A percentile compares a stretch with the other conserved stretches of the same genome.
Conservation (phyloP, 768 basidiomycete genomes). For the Leccinum obscurum region DNA sequence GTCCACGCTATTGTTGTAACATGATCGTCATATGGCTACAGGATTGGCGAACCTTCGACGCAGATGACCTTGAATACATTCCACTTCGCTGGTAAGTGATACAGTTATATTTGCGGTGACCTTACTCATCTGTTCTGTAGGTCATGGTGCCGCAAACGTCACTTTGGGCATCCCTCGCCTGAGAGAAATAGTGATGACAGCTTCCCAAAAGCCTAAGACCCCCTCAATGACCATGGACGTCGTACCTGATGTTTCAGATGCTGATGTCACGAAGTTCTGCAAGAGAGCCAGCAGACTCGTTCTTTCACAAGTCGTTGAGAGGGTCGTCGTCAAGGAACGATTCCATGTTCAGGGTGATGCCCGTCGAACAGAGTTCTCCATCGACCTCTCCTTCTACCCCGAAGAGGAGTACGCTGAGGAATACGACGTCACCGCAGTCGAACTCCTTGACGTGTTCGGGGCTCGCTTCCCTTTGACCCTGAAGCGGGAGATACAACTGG, state of each 20-base stretch:
- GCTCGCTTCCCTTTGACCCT: constrained; percentile 75
- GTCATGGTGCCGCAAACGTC: constrained; percentile 98
- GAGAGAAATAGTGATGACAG: constrained; percentile 99
- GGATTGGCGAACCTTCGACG: constrained; percentile 97
- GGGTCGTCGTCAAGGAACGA: constrained; percentile 77
- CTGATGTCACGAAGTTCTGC: constrained; percentile 76
- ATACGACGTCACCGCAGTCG: constrained; percentile 70
- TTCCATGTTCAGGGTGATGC: constrained; percentile 64
- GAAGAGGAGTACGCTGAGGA: constrained; percentile 79
- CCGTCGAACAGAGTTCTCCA: constrained; percentile 76
- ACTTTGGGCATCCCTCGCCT: constrained; percentile 98
- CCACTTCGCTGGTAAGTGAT: constrained; percentile 87
- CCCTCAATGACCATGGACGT: constrained; percentile 93
- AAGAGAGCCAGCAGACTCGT: constrained; percentile 84
- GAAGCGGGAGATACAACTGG: constrained; percentile 81
- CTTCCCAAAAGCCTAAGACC: constrained; percentile 92
- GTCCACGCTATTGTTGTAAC: neutral
- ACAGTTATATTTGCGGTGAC: neutral
- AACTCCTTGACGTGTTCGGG: constrained; percentile 73
- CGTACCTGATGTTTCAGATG: constrained; percentile 46
- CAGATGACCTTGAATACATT: constrained; percentile 99
- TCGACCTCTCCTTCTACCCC: constrained; percentile 86
- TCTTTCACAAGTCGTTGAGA: constrained; percentile 86
- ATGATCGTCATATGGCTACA: constrained; percentile 32
- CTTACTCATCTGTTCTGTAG: constrained; percentile 39